phyloP scores from a whole-genome alignment of 164 flowering plant genomes.

The Chloranthus sessilifolius region DNA sequence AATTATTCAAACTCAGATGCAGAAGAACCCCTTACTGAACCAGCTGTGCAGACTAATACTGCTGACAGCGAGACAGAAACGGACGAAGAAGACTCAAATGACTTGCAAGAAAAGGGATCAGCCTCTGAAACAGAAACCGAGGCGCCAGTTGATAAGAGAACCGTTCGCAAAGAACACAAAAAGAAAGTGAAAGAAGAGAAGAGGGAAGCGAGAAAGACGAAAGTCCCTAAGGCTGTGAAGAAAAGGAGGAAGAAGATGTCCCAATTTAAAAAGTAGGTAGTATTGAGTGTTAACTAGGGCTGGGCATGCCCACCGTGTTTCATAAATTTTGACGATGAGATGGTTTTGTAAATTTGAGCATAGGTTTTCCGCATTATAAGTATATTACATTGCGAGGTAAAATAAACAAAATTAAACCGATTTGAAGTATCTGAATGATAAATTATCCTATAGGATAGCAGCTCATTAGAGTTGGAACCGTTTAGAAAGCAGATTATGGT shows the following conservation, averaged over 20 bases:
- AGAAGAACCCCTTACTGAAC: conserved; percentile 13
- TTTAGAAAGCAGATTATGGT: too few relatives aligned
- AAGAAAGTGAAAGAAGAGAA: conserved; percentile 98
- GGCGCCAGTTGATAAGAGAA: conserved; percentile 48
- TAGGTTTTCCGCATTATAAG: too few relatives aligned
- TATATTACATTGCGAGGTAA: too few relatives aligned
- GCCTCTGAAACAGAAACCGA: conserved; percentile 23
- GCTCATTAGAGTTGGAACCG: too few relatives aligned
- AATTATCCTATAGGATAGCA: too few relatives aligned
- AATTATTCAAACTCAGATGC: conserved; percentile 2
- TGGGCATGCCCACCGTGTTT: too few relatives aligned
- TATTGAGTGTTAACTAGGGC: too few relatives aligned
- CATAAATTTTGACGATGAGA: too few relatives aligned
- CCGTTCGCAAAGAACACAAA: conserved; percentile 90
- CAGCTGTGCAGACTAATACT: conserved; percentile 6
- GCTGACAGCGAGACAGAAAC: conserved; percentile 27
- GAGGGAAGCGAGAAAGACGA: conserved; percentile 83
- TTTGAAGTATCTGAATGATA: too few relatives aligned
- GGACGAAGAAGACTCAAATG: conserved; percentile 39
- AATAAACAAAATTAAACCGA: too few relatives aligned
- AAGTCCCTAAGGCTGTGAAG: conserved; percentile 86
- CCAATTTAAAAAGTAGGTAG: conserved; percentile 43
- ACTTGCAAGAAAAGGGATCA: conserved; percentile 28
- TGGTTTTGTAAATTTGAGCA: too few relatives aligned
- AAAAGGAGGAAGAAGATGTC: conserved; percentile 85